Percentiles rank a stretch among this genome's conserved stretches.
phyloP scores from a whole-genome alignment of 1,284 basidiomycete species.

The Rhodotorula sp. region DNA sequence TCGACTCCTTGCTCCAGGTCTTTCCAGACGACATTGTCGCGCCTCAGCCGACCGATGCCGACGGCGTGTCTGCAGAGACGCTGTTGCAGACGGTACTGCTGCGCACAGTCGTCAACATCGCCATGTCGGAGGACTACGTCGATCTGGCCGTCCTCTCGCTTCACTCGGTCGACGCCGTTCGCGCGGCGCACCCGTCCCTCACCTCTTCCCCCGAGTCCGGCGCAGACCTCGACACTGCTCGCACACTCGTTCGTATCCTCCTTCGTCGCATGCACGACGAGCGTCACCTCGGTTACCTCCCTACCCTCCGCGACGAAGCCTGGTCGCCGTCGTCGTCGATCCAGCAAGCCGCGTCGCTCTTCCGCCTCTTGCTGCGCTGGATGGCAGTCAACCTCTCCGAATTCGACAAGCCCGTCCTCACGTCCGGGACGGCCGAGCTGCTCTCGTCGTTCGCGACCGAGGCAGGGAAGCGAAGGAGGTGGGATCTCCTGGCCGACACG shows the following conservation, averaged over 20 bases:
- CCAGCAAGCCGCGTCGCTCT: not conserved
- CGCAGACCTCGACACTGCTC: not conserved
- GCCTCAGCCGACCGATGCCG: not conserved
- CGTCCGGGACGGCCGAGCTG: not conserved
- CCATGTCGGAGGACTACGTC: not conserved
- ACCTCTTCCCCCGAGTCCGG: not conserved
- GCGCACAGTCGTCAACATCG: conserved; percentile 10
- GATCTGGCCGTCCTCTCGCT: not conserved
- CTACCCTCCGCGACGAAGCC: not conserved
- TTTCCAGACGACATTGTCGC: conserved; percentile 15
- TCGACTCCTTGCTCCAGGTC: conserved; percentile 8
- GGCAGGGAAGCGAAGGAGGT: conserved; percentile 3
- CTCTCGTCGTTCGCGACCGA: conserved; percentile 11
- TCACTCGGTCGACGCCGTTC: not conserved
- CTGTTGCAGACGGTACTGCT: conserved; percentile 15
- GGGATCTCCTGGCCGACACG: conserved; percentile 17
- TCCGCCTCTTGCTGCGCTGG: not conserved
- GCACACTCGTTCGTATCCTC: not conserved
- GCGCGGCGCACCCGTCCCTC: not conserved
- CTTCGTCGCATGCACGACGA: not conserved
- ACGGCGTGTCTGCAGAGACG: not conserved
- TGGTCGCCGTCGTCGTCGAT: not conserved
- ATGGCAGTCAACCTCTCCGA: not conserved
- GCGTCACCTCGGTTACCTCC: not conserved
- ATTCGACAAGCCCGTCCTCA: not conserved